These are phyloP conservation scores for Pseudocercospora ulei DNA, from an alignment of 2,329 filamentous ascomycete genomes.

Conservation along the genomic window DNA sequence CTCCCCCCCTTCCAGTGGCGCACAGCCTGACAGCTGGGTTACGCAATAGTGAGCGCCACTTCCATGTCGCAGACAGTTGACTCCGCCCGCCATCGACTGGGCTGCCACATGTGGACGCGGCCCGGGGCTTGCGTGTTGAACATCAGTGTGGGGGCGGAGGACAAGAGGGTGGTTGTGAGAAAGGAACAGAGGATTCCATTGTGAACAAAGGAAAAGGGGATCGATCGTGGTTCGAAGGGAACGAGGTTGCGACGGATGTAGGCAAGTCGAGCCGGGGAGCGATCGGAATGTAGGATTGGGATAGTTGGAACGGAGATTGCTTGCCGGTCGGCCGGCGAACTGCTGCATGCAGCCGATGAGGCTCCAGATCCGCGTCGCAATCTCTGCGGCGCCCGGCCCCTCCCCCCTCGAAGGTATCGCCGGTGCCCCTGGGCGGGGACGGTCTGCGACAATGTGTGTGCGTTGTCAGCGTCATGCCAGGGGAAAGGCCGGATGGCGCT, in stretches of 20 bases:
- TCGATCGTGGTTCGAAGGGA: no score
- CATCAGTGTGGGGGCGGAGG: not conserved
- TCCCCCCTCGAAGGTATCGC: slow-evolving; percentile 3
- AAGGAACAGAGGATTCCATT: no score
- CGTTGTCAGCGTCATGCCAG: no score
- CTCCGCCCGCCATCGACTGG: not conserved
- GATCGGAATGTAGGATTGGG: not conserved
- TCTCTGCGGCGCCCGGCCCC: no score
- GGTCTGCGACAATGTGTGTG: slow-evolving; percentile 16
- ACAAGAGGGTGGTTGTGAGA: no score
- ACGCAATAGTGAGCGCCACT: slow-evolving; percentile 6
- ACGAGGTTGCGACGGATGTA: slow-evolving; percentile 5
- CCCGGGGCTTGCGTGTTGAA: not conserved
- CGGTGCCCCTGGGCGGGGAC: not conserved
- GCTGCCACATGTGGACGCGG: not conserved
- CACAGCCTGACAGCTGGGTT: slow-evolving; percentile 5
- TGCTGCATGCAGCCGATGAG: slow-evolving; percentile 20
- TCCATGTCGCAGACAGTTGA: slow-evolving; percentile 1
- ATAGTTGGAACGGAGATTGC: slow-evolving; percentile 1
- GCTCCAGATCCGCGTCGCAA: slow-evolving; percentile 2
- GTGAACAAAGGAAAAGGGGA: slow-evolving; percentile 1
- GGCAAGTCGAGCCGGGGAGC: slow-evolving; percentile 3
- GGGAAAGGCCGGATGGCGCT: no score
- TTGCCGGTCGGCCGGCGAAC: slow-evolving; percentile 17
- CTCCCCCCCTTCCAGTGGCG: not conserved